These are phyloP conservation scores for Grigorovia transvaalensis DNA, from an alignment of 805 yeast species.

Conservation along the genomic window DNA sequence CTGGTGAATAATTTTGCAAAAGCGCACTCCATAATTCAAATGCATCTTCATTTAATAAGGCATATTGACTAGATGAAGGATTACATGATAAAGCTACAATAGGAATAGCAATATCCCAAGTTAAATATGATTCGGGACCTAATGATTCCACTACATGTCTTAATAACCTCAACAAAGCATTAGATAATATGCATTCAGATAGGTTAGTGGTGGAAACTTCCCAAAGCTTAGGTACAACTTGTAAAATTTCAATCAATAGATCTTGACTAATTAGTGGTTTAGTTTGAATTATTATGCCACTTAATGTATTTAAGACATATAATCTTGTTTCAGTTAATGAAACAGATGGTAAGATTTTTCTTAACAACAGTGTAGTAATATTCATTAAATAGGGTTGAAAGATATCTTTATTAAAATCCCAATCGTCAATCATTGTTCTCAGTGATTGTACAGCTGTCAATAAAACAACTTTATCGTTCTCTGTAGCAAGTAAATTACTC, in stretches of 20 bases:
- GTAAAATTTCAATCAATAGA: slow-evolving; percentile 41
- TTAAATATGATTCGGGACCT: slow-evolving; percentile 41
- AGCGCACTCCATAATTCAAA: slow-evolving; percentile 72
- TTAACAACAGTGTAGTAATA: slow-evolving; percentile 40
- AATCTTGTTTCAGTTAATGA: slow-evolving; percentile 65
- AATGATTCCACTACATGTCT: slow-evolving; percentile 47
- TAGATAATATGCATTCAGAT: slow-evolving; percentile 35
- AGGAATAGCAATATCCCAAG: slow-evolving; percentile 51
- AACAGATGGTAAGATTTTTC: slow-evolving; percentile 38
- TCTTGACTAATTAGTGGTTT: slow-evolving; percentile 49
- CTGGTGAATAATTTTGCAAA: slow-evolving; percentile 47
- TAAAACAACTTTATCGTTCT: slow-evolving; percentile 71
- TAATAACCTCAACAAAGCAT: slow-evolving; percentile 44
- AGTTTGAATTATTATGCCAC: slow-evolving; percentile 52
- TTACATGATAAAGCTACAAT: slow-evolving; percentile 54
- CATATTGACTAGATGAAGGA: slow-evolving; percentile 42
- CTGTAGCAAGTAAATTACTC: slow-evolving; percentile 36
- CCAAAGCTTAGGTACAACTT: slow-evolving; percentile 70
- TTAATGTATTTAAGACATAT: slow-evolving; percentile 57
- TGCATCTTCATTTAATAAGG: slow-evolving; percentile 73
- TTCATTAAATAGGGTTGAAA: slow-evolving; percentile 57
- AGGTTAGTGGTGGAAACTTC: slow-evolving; percentile 36
- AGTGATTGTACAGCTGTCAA: slow-evolving; percentile 65
- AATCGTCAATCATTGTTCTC: slow-evolving; percentile 64
- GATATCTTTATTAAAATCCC: slow-evolving; percentile 65